Evolutionary conservation across 2,329 filamentous ascomycete genomes (phyloP).

Genomic region (Blumeriella jaapii): DNA sequence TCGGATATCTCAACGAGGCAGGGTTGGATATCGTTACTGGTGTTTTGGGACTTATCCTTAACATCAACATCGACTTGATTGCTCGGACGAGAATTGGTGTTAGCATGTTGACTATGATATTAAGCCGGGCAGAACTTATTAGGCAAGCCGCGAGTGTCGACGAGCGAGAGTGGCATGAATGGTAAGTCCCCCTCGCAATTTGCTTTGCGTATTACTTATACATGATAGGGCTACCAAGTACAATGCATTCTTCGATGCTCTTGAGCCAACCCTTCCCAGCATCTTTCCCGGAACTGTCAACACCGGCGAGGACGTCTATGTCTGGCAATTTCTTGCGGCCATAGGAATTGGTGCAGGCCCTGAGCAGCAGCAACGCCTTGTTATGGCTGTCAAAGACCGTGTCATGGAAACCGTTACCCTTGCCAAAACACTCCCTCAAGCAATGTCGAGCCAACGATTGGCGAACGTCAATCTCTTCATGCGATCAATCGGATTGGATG

Average conservation of each 20-base stretch:
- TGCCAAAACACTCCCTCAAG: slow-evolving; percentile 77
- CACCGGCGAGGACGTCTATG: slow-evolving; percentile 84
- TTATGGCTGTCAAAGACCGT: slow-evolving; percentile 92
- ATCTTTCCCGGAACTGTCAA: slow-evolving; percentile 91
- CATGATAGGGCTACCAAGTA: slow-evolving; percentile 58
- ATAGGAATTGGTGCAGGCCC: slow-evolving; percentile 88
- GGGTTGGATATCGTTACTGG: slow-evolving; percentile 85
- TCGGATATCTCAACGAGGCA: slow-evolving; percentile 83
- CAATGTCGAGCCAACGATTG: slow-evolving; percentile 73
- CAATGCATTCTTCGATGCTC: slow-evolving; percentile 72
- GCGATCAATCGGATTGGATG: slow-evolving; percentile 96
- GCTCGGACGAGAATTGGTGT: slow-evolving; percentile 80
- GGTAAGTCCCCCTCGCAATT: slow-evolving; percentile 38
- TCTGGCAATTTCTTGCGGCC: slow-evolving; percentile 95
- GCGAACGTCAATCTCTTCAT: slow-evolving; percentile 97
- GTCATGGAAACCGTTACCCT: slow-evolving; percentile 91
- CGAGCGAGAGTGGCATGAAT: slow-evolving; percentile 68
- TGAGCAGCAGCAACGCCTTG: slow-evolving; percentile 88
- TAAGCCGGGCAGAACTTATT: slow-evolving; percentile 86
- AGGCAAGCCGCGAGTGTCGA: slow-evolving; percentile 66
- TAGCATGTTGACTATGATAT: slow-evolving; percentile 82
- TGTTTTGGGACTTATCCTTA: slow-evolving; percentile 72
- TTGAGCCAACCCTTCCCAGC: slow-evolving; percentile 72
- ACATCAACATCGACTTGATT: slow-evolving; percentile 72
- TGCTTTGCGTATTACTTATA: slow-evolving; percentile 24